Evolutionary conservation across 108 stramenopile species (phyloP).

Genomic region (Mayamaea pseudoterrestris): DNA sequence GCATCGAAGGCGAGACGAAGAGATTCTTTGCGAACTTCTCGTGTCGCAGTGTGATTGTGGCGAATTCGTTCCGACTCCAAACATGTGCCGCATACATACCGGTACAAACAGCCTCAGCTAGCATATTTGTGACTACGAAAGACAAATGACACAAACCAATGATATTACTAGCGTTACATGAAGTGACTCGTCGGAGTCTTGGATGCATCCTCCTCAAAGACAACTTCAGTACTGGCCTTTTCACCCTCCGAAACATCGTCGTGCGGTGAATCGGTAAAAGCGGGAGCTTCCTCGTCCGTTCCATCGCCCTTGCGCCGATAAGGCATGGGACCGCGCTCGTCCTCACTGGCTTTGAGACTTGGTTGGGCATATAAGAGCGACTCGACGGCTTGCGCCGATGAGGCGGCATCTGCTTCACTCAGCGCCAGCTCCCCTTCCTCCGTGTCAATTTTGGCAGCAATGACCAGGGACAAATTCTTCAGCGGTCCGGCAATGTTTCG

Average conservation of each 20-base stretch:
- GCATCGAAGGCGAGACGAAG: no score
- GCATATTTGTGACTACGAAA: no score
- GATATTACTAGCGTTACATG: no score
- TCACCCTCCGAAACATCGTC: background rate
- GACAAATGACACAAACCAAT: no score
- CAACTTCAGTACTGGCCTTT: background rate
- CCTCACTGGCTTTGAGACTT: background rate
- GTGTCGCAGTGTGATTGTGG: no score
- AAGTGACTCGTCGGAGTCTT: no score
- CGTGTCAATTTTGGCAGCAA: conserved; percentile 13
- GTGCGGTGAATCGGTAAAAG: background rate
- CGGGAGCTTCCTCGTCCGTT: background rate
- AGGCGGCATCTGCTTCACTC: background rate
- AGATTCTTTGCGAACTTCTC: no score
- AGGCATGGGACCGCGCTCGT: conserved; percentile 16
- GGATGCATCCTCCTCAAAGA: no score
- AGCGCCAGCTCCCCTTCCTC: conserved; percentile 12
- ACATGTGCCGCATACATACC: no score
- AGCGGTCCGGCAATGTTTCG: conserved; percentile 6
- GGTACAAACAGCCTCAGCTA: no score
- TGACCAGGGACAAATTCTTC: conserved; percentile 4
- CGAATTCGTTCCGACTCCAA: no score
- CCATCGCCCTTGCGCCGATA: conserved; percentile 6
- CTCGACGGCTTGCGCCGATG: no score
- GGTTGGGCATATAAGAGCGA: conserved; percentile 9